phyloP scores from a whole-genome alignment of 2,329 filamentous ascomycete species.

The Zopfia rhizophila region DNA sequence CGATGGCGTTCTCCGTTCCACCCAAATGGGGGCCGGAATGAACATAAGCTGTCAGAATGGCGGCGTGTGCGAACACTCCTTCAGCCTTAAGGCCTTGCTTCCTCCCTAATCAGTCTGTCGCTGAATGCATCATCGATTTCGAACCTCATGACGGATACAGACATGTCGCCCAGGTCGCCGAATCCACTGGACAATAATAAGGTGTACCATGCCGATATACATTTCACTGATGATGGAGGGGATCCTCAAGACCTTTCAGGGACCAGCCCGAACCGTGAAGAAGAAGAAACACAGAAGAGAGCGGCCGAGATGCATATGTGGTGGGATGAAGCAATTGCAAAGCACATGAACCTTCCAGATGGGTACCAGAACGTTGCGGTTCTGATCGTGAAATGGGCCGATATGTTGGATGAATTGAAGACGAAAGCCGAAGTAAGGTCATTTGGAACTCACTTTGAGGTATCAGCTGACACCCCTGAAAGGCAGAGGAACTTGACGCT shows the following conservation, averaged over 20 bases:
- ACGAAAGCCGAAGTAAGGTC: slow-evolving; percentile 43
- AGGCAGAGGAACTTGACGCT: slow-evolving; percentile 39
- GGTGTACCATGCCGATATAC: slow-evolving; percentile 39
- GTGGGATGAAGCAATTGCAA: slow-evolving; percentile 44
- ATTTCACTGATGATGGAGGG: slow-evolving; percentile 30
- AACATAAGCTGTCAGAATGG: slow-evolving; percentile 26
- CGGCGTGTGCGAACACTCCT: slow-evolving; percentile 26
- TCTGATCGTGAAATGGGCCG: slow-evolving; percentile 49
- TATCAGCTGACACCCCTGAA: slow-evolving; percentile 1
- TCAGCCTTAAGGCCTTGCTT: slow-evolving; percentile 23
- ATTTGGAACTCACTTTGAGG: not conserved
- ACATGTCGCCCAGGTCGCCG: slow-evolving; percentile 24
- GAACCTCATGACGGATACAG: slow-evolving; percentile 25
- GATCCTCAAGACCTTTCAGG: slow-evolving; percentile 7
- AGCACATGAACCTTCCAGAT: slow-evolving; percentile 42
- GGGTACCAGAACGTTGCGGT: slow-evolving; percentile 49
- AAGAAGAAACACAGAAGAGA: slow-evolving; percentile 27
- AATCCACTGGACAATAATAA: slow-evolving; percentile 29
- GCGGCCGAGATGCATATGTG: slow-evolving; percentile 42
- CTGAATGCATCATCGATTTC: slow-evolving; percentile 14
- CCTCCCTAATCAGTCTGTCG: slow-evolving; percentile 14
- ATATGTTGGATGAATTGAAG: slow-evolving; percentile 46
- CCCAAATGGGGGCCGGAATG: slow-evolving; percentile 36
- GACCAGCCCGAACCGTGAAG: slow-evolving; percentile 15
- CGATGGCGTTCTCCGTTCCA: slow-evolving; percentile 18